These are phyloP conservation scores for Botrytis squamosa DNA, from an alignment of 2,329 filamentous ascomycete species.

Conservation along the genomic window DNA sequence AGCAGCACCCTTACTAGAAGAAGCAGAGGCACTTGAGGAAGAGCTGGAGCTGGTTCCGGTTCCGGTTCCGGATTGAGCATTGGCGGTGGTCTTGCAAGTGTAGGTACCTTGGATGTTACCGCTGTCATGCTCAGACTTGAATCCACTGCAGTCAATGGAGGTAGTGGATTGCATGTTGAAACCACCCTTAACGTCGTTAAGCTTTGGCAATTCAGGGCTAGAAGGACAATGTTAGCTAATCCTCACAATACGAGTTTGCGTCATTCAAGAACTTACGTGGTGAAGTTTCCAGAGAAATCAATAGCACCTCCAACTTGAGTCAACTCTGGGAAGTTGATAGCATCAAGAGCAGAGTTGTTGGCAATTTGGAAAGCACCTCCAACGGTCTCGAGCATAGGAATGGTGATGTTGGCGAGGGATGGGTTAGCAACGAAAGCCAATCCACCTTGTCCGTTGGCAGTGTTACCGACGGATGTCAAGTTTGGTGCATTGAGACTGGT, in stretches of 20 bases:
- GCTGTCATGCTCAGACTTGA: constrained; percentile 33
- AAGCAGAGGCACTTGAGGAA: constrained; percentile 33
- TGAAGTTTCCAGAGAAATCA: constrained; percentile 81
- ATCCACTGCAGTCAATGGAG: constrained; percentile 34
- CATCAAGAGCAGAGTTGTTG: constrained; percentile 77
- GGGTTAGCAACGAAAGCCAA: constrained; percentile 64
- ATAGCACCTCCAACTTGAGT: constrained; percentile 74
- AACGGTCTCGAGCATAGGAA: constrained; percentile 66
- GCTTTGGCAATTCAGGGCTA: constrained; percentile 68
- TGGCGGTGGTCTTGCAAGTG: constrained; percentile 42
- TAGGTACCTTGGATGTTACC: constrained; percentile 48
- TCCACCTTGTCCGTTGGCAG: constrained; percentile 44
- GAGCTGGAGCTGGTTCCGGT: constrained; percentile 36
- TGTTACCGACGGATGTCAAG: constrained; percentile 60
- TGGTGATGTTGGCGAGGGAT: constrained; percentile 68
- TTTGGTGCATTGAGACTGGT: constrained; percentile 61
- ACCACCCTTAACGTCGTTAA: constrained; percentile 68
- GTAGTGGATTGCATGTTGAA: constrained; percentile 55
- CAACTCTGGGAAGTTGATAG: constrained; percentile 63
- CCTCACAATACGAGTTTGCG: not conserved
- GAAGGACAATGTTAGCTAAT: constrained; percentile 37
- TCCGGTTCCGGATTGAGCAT: constrained; percentile 37
- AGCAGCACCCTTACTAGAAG: constrained; percentile 41
- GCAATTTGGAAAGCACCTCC: constrained; percentile 80
- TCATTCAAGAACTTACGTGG: constrained; percentile 58